A percentile compares a stretch with the other conserved stretches of the same genome.
Evolutionary conservation across 75 land plant genomes (phyloP).

Genomic region (Sequoia sempervirens): DNA sequence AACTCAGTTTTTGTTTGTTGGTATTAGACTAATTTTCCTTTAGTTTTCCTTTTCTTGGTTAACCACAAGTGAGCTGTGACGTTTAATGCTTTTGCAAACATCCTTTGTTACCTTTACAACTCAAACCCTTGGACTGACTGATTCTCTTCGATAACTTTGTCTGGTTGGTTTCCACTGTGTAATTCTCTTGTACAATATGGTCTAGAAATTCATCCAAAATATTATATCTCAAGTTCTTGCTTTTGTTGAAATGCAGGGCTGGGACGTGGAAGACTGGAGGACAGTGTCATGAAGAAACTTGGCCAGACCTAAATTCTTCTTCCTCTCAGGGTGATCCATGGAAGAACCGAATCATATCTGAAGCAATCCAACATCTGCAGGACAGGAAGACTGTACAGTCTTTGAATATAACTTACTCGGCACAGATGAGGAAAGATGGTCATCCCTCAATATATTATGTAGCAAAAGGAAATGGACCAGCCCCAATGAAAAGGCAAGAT

Average conservation of each 20-base stretch:
- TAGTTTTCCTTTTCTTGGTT: background rate
- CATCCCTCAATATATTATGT: conserved; percentile 62
- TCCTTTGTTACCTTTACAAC: background rate
- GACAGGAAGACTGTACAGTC: conserved; percentile 27
- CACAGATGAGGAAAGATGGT: conserved; percentile 66
- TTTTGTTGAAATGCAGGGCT: conserved; percentile 28
- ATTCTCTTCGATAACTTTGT: background rate
- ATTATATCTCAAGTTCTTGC: background rate
- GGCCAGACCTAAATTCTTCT: conserved; percentile 42
- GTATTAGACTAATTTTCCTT: background rate
- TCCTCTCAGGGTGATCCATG: conserved; percentile 8
- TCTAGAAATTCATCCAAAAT: background rate
- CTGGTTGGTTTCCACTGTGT: background rate
- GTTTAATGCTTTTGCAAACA: background rate
- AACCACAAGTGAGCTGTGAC: background rate
- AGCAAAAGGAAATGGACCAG: conserved; percentile 22
- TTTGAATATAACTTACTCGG: conserved; percentile 65
- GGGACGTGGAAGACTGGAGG: conserved; percentile 76
- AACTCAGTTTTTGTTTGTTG: background rate
- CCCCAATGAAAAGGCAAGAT: conserved; percentile 34
- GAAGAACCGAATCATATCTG: conserved; percentile 29
- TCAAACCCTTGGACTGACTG: too few relatives aligned
- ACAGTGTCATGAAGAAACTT: conserved; percentile 27
- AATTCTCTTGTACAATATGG: background rate
- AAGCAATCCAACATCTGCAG: conserved; percentile 26